Evolutionary conservation across 2,329 filamentous ascomycete genomes (phyloP), one percentile per base, ranked within the genome.

Genomic region (Drechslerella coelobrocha): DNA sequence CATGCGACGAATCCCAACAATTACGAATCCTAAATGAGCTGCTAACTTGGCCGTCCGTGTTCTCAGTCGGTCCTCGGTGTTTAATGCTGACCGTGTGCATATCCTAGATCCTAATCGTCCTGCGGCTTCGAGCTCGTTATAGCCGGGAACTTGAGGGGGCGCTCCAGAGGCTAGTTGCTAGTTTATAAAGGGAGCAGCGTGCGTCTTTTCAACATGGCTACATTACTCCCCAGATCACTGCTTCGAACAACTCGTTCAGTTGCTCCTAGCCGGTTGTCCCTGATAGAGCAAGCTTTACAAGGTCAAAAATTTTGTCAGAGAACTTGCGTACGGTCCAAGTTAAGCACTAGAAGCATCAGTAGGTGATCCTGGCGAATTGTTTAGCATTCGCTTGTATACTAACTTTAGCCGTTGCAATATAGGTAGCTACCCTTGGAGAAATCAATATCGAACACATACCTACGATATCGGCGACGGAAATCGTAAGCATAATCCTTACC

Each of bases 141-240:
- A n/a, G n/a, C n/a, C n/a, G n/a, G n/a, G n/a, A n/a, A n/a, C n/a
- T n/a, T n/a, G n/a, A n/a, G n/a, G n/a, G n/a, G n/a, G 41, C 41
- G 41, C 41, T n/a, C 14, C 41, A 14, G 41, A 39, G 39, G 50
- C 55, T 50, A 61, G 41, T 29, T 23, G 14, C 24, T 17, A n/a
- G 19, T 53, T 52, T 62, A 69, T 69, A 57, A 61, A 69, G 55
- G 52, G 65, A 39, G 57, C 45, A 27, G 56, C 51, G 17, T 4
- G 19, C 60, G 52, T 69, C n/a, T 50, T 52, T 61, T 53, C 65
- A 69, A 69, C 57, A 69, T 69, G 65, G 65, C 65, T 39, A 51
- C 57, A 45, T 43, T 69, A 51, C 52, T 69, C 26, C 52, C 56
- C 17, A 57, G 65, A 69, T 52, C 65, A 57, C 29, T 69, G 57